Evolutionary conservation across 1,139 yeast genomes (phyloP).

Genomic region (Suhomyces wounanorum): DNA sequence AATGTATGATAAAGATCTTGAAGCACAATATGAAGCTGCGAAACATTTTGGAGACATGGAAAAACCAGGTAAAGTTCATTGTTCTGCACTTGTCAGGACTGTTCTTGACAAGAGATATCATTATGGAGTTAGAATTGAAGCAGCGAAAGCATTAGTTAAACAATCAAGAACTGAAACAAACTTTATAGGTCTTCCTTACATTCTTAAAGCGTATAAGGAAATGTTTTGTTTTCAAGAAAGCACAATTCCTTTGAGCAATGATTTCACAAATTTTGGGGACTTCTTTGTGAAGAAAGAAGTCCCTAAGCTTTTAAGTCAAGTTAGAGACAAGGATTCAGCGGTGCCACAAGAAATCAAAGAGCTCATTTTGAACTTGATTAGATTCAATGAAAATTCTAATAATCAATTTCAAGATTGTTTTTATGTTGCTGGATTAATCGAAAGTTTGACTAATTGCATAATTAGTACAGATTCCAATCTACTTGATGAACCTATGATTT

Average conservation of each 20-base stretch:
- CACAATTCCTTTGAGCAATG: conserved; percentile 73
- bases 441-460: conserved; percentile 50
- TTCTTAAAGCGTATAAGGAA: conserved; percentile 67
- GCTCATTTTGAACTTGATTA: conserved; percentile 68
- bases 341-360: conserved; percentile 66
- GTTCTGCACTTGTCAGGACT: conserved; percentile 78
- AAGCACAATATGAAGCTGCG: conserved; percentile 89
- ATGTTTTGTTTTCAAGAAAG: conserved; percentile 73
- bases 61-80: conserved; percentile 63
- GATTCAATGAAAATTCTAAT: conserved; percentile 83
- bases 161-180: conserved; percentile 63
- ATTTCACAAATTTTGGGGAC: conserved; percentile 67
- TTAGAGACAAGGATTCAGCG: conserved; percentile 64
- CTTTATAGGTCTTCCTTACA: conserved; percentile 72
- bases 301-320: conserved; percentile 59
- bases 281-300: conserved; percentile 74
- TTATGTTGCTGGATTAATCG: conserved; percentile 62
- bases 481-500: conserved; percentile 18
- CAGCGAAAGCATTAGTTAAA: conserved; percentile 75
- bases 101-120: conserved; percentile 82
- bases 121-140: conserved; percentile 86
- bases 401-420: conserved; percentile 76
- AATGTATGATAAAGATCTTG: conserved; percentile 94
- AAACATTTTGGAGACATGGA: conserved; percentile 64
- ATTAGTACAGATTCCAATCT: conserved; percentile 13